Percentiles rank a stretch among this genome's conserved stretches.
These are phyloP conservation scores for Raddia distichophylla DNA, from an alignment of 176 grass and related monocot genomes.

Conservation along the genomic window DNA sequence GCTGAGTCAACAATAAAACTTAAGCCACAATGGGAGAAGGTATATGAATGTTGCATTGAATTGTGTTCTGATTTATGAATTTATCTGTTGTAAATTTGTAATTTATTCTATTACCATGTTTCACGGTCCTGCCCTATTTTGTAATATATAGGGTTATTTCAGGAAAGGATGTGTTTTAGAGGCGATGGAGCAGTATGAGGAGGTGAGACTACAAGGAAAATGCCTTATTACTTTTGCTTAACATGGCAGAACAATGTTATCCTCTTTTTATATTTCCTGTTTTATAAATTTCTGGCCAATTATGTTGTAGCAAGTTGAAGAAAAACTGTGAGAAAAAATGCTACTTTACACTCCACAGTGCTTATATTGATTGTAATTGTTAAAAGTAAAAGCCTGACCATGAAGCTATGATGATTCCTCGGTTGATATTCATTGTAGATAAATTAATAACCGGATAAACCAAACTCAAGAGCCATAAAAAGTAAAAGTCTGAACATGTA, in stretches of 20 bases:
- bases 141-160: constrained; percentile 88
- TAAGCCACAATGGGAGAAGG: constrained; percentile 96
- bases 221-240: neutral
- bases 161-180: constrained; percentile 94
- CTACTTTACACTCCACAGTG: constrained; percentile 5
- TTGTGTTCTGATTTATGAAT: constrained; percentile 11
- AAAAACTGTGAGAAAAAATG: neutral
- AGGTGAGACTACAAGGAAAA: constrained; percentile 59
- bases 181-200: constrained; percentile 90
- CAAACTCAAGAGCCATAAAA: neutral
- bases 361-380: neutral
- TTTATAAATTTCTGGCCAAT: neutral
- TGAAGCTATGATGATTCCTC: constrained; percentile 28
- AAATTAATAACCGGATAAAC: constrained; percentile 6
- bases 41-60: constrained; percentile 30
- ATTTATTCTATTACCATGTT: constrained; percentile 37
- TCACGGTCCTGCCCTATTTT: constrained; percentile 45
- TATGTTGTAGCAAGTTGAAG: constrained; percentile 10
- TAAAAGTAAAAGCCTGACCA: constrained; percentile 4
- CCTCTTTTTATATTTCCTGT: neutral
- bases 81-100: neutral
- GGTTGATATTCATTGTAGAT: constrained; percentile 11
- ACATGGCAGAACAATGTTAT: neutral
- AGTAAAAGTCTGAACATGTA: constrained; percentile 11
- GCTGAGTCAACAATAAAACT: constrained; percentile 86